These are phyloP conservation scores for Globisporangium splendens DNA, from an alignment of 352 stramenopile genomes.

Conservation along the genomic window DNA sequence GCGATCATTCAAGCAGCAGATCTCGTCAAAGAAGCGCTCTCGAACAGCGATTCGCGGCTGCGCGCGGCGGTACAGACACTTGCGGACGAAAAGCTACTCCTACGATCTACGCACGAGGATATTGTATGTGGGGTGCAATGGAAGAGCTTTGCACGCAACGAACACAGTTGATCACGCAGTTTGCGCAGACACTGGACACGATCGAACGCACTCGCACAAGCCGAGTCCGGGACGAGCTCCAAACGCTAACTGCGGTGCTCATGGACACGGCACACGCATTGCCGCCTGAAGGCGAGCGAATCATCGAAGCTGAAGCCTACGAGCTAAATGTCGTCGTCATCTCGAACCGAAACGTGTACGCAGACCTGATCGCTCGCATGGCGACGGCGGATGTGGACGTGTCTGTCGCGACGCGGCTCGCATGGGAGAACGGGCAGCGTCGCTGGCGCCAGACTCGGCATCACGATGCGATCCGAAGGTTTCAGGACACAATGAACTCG, in stretches of 20 bases:
- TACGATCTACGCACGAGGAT: constrained; percentile 28
- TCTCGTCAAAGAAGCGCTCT: constrained; percentile 52
- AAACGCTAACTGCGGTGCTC: constrained; percentile 41
- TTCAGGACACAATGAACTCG: constrained; percentile 56
- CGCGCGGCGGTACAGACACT: constrained; percentile 17
- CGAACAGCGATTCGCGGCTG: constrained; percentile 30
- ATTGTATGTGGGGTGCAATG: constrained; percentile 47
- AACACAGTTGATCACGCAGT: constrained; percentile 33
- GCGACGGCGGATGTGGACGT: constrained; percentile 64
- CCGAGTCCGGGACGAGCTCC: constrained; percentile 35
- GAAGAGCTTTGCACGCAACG: constrained; percentile 41
- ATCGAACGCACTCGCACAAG: constrained; percentile 52
- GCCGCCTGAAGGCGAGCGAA: constrained; percentile 61
- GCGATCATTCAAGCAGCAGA: constrained; percentile 52
- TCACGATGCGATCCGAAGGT: constrained; percentile 58
- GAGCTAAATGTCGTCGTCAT: constrained; percentile 85
- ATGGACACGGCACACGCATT: constrained; percentile 70
- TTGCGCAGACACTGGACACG: constrained; percentile 39
- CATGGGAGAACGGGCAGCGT: constrained; percentile 59
- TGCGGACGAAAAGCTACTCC: constrained; percentile 30
- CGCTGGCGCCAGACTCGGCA: constrained; percentile 80
- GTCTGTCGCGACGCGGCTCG: constrained; percentile 42
- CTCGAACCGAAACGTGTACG: constrained; percentile 71
- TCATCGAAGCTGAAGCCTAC: constrained; percentile 68
- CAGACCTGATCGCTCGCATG: constrained; percentile 65